Evolutionary conservation across 1,284 basidiomycete species (phyloP), one percentile per base, ranked within the genome.

Genomic region (Irpex sp.): DNA sequence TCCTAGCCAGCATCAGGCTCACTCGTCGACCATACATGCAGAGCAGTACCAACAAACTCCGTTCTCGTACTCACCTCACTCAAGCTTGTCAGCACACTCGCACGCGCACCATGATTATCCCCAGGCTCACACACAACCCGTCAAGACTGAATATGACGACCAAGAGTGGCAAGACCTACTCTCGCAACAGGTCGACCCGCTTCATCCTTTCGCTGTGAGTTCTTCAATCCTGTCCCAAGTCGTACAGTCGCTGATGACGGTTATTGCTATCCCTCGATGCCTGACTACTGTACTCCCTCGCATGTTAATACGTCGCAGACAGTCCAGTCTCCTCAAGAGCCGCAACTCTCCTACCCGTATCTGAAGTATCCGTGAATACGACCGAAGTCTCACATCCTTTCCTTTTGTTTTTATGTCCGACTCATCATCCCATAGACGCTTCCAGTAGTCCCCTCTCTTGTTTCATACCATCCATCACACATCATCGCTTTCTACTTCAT

Each of bases 201-300:
- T 87, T 68, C 84, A 89, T 60, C 75, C 86, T 58, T 90, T 83
- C 26, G 17, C 53, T 73, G 87, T 89, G 71, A 78, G 86, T 76
- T 17, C 36, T 43, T 37, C 7, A 26, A 33, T 53, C 36, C 62
- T 17, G 17, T 60, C 56, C 59, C 56, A 57, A 19, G 57, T 31
- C 7, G 19, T 17, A 21, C 1, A 13, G n/a, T 17, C 50, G 15
- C 62, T 39, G 56, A 46, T 49, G 15, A 54, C 31, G n/a, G 19
- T 35, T 46, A 26, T 13, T 62, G 82, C 81, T 83, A 78, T 75
- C 75, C 72, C 61, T 73, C 73, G 66, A 72, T 74, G 61, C 81
- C 81, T 71, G 82, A 83, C 69, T 50, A 50, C 17, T 50, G 17
- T 39, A 8, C 37, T 15, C 37, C 15, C 15, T 15, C 37, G 37